Evolutionary conservation across 495 filamentous ascomycete genomes (phyloP).

Genomic region (Staphylotrichum tortipilum): DNA sequence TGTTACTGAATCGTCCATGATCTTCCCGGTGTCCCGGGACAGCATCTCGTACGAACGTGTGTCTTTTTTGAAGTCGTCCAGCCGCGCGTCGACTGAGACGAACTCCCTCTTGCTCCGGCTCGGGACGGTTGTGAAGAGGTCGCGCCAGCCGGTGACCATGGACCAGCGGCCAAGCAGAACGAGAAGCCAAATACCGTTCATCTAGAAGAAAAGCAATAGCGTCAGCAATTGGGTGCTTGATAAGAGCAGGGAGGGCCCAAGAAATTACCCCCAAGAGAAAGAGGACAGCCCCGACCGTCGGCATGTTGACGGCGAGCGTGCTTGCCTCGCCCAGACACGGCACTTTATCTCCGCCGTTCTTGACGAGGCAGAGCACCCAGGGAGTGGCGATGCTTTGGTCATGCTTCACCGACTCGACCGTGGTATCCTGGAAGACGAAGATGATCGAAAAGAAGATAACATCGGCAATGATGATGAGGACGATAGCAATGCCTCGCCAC

Average conservation of each 20-base stretch:
- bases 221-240: conserved; percentile 1
- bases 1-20: conserved; percentile 35
- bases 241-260: not conserved
- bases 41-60: conserved; percentile 80
- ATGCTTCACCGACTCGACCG: conserved; percentile 45
- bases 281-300: conserved; percentile 72
- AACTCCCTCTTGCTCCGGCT: conserved; percentile 59
- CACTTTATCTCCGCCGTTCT: conserved; percentile 51
- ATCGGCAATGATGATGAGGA: conserved; percentile 77
- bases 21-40: conserved; percentile 42
- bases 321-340: conserved; percentile 52
- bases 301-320: conserved; percentile 56
- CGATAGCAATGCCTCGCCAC: conserved; percentile 84
- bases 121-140: conserved; percentile 44
- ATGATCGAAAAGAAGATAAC: conserved; percentile 86
- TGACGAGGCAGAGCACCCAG: conserved; percentile 67
- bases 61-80: conserved; percentile 49
- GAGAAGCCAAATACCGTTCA: conserved; percentile 78
- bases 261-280: conserved; percentile 65
- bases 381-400: conserved; percentile 42
- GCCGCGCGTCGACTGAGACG: conserved; percentile 73
- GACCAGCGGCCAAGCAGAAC: conserved; percentile 70
- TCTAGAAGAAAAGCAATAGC: conserved; percentile 29
- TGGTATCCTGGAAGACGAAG: conserved; percentile 76
- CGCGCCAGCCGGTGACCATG: conserved; percentile 77